phyloP scores from a whole-genome alignment of 148 eudicot genomes.

The Polygonum aviculare region DNA sequence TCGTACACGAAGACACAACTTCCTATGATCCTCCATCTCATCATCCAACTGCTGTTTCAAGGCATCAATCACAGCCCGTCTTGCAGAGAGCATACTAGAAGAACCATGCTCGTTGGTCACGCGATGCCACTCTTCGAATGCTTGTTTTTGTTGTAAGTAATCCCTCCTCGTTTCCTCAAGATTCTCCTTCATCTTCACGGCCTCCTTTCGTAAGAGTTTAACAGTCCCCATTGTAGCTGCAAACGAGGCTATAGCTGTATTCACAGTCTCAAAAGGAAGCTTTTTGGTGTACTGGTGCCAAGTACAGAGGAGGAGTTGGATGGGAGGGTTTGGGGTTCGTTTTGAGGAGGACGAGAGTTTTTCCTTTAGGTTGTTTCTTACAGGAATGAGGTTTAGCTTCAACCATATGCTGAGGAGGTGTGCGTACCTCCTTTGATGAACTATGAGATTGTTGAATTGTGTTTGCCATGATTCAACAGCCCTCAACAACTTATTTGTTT shows the following conservation, averaged over 20 bases:
- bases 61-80: conserved; percentile 50
- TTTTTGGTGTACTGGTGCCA: conserved; percentile 74
- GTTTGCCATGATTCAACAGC: conserved; percentile 54
- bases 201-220: conserved; percentile 56
- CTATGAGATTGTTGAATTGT: conserved; percentile 57
- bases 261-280: conserved; percentile 76
- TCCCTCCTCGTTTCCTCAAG: conserved; percentile 72
- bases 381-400: conserved; percentile 72
- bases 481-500: conserved; percentile 47
- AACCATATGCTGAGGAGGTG: conserved; percentile 61
- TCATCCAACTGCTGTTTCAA: conserved; percentile 70
- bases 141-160: conserved; percentile 49
- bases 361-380: conserved; percentile 66
- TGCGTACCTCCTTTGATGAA: conserved; percentile 54
- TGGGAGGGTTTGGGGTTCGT: conserved; percentile 53
- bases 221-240: conserved; percentile 60
- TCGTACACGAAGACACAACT: conserved; percentile 66
- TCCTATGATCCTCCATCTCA: conserved; percentile 56
- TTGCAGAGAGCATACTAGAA: conserved; percentile 42
- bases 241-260: conserved; percentile 59
- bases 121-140: conserved; percentile 68
- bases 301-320: conserved; percentile 56
- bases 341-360: conserved; percentile 65
- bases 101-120: conserved; percentile 39
- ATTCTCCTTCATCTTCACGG: conserved; percentile 65